Conservation (phyloP, 768 basidiomycete genomes). For the Pleurotus giganteus region DNA sequence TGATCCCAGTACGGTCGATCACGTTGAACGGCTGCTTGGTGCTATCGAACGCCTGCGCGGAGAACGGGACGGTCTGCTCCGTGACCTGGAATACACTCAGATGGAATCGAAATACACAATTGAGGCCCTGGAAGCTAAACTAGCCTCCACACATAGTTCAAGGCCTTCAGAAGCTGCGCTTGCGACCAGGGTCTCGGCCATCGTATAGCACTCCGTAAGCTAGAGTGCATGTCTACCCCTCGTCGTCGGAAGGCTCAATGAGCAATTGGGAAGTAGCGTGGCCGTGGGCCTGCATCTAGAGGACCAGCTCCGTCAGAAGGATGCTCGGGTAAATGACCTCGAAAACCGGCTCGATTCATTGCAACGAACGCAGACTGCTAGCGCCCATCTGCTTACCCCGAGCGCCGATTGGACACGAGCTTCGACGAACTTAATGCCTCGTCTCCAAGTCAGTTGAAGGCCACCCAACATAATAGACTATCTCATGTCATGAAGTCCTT, state of each 20-base stretch:
- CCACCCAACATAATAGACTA: conserved; percentile 34
- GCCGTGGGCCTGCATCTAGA: background rate
- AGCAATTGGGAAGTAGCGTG: background rate
- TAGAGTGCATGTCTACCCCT: conserved; percentile 13
- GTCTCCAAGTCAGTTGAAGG: conserved; percentile 33
- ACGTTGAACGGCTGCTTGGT: conserved; percentile 55
- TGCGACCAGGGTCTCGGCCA: background rate
- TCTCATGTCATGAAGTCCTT: conserved; percentile 42
- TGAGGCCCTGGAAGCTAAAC: conserved; percentile 53
- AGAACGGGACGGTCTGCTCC: conserved; percentile 62
- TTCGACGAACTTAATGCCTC: conserved; percentile 31
- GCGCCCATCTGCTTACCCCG: conserved; percentile 14
- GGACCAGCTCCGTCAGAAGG: conserved; percentile 4
- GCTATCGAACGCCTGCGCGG: conserved; percentile 66
- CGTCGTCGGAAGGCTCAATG: conserved; percentile 37
- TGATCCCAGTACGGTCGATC: conserved; percentile 28
- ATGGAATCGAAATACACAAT: conserved; percentile 64
- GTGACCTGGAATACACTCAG: conserved; percentile 67
- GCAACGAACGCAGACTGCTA: background rate
- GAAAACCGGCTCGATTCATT: background rate
- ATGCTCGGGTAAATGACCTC: background rate
- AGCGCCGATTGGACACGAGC: conserved; percentile 28
- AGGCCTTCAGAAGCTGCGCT: background rate
- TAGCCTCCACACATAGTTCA: conserved; percentile 26
- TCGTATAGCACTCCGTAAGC: background rate